Conservation (phyloP, 2,329 filamentous ascomycete species). For the Microdochium nivale region DNA sequence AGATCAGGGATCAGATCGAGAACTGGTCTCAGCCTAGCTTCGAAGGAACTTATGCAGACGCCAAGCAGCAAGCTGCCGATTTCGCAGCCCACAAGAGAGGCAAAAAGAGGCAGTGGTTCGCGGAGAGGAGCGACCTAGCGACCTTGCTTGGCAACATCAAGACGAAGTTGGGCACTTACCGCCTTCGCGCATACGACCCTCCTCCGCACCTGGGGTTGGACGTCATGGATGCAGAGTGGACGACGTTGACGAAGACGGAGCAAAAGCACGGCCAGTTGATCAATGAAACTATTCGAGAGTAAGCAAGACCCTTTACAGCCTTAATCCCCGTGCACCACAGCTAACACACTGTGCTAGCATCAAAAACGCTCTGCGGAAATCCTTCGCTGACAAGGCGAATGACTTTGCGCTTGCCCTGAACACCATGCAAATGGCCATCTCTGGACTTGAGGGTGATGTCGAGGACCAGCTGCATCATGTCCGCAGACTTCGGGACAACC, state of each 20-base stretch:
- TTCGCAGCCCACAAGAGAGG: conserved; percentile 88
- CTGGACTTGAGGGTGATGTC: conserved; percentile 92
- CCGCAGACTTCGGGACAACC: conserved; percentile 71
- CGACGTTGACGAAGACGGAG: conserved; percentile 69
- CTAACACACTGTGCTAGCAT: conserved; percentile 47
- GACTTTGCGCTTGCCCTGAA: conserved; percentile 94
- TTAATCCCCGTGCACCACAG: conserved; percentile 1
- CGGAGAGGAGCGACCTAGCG: conserved; percentile 91
- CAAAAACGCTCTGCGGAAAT: conserved; percentile 86
- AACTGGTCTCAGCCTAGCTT: conserved; percentile 75
- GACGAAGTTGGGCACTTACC: conserved; percentile 94
- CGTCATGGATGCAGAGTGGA: conserved; percentile 76
- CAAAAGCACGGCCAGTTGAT: conserved; percentile 86
- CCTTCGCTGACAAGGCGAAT: conserved; percentile 96
- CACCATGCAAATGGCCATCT: conserved; percentile 89
- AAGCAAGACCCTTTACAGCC: conserved; percentile 22
- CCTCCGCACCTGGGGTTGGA: conserved; percentile 76
- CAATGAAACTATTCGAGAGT: conserved; percentile 96
- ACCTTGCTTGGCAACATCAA: conserved; percentile 96
- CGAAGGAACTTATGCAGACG: conserved; percentile 85
- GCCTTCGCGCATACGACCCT: conserved; percentile 82
- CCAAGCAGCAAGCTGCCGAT: conserved; percentile 73
- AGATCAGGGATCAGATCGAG: conserved; percentile 65
- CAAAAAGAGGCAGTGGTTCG: conserved; percentile 90
- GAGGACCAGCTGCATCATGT: conserved; percentile 91